phyloP scores from a whole-genome alignment of 2,329 filamentous ascomycete genomes.

The Neobulgaria alba region DNA sequence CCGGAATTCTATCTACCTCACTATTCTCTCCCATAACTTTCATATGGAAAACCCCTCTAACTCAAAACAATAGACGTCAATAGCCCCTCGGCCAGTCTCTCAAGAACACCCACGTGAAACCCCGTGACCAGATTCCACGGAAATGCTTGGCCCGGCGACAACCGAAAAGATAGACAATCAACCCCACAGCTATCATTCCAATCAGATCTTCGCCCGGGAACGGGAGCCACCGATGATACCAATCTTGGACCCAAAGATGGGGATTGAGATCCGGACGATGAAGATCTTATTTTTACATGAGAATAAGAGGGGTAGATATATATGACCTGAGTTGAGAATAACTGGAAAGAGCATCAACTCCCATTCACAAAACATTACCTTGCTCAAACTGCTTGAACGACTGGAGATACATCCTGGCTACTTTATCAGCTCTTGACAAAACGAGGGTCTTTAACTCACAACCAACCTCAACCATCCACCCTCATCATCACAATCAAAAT shows the following conservation, averaged over 20 bases:
- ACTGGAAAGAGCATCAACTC: neutral
- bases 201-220: neutral
- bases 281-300: neutral
- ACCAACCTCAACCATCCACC: too few species aligned
- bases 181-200: neutral
- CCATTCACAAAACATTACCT: neutral
- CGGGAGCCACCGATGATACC: neutral
- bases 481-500: constrained; percentile 5
- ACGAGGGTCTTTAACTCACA: too few species aligned
- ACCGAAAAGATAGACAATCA: neutral
- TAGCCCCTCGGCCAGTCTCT: too few species aligned
- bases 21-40: too few species aligned
- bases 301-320: neutral
- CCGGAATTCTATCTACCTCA: too few species aligned
- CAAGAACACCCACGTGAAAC: too few species aligned
- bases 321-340: neutral
- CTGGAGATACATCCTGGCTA: neutral
- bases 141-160: neutral
- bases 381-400: neutral
- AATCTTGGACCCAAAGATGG: neutral
- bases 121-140: too few species aligned
- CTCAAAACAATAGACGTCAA: too few species aligned
- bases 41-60: too few species aligned
- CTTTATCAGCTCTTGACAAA: too few species aligned
- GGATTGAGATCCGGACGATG: neutral